Conservation (phyloP, 2,329 filamentous ascomycete genomes). For the Monilinia aucupariae region DNA sequence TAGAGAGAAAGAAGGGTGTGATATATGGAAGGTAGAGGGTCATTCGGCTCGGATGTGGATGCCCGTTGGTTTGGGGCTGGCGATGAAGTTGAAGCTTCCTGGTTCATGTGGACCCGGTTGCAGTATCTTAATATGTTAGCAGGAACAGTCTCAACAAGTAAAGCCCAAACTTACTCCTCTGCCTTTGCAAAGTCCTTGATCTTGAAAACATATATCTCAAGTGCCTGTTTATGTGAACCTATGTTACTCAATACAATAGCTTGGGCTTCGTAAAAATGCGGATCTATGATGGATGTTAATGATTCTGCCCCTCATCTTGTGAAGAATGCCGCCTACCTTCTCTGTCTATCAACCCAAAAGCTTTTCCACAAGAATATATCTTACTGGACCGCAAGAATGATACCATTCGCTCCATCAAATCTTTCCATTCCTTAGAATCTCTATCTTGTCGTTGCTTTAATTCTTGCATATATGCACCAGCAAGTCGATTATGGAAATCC, state of each 20-base stretch:
- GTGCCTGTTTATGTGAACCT: conserved; percentile 88
- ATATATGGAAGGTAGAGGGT: conserved; percentile 72
- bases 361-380: conserved; percentile 74
- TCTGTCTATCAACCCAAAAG: conserved; percentile 70
- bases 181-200: conserved; percentile 81
- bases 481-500: conserved; percentile 79
- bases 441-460: conserved; percentile 37
- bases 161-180: conserved; percentile 64
- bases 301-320: conserved; percentile 5
- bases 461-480: conserved; percentile 62
- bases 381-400: conserved; percentile 68
- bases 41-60: conserved; percentile 43
- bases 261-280: conserved; percentile 80
- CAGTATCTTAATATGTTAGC: conserved; percentile 60
- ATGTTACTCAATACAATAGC: conserved; percentile 91
- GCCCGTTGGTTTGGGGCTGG: conserved; percentile 36
- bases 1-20: conserved; percentile 87
- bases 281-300: conserved; percentile 48
- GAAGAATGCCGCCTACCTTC: conserved; percentile 54
- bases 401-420: conserved; percentile 62
- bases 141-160: background rate
- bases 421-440: conserved; percentile 47
- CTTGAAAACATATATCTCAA: conserved; percentile 98
- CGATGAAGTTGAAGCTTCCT: conserved; percentile 41
- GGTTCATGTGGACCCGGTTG: conserved; percentile 70